Conservation (phyloP, 495 filamentous ascomycete species). For the Hyaloscypha hepaticicola region DNA sequence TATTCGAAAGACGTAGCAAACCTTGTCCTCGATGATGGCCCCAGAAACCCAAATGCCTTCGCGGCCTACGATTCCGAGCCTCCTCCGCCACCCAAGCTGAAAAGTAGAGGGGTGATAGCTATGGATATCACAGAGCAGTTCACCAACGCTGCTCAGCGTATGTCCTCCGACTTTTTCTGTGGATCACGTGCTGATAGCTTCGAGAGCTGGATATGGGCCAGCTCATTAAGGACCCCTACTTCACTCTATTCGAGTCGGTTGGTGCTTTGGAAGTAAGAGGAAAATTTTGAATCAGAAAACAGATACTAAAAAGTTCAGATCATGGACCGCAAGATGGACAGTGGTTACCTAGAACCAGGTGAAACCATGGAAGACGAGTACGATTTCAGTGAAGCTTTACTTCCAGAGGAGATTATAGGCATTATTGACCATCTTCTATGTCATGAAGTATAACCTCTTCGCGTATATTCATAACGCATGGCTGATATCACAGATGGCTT, state of each 20-base stretch:
- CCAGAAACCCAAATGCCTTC: conserved; percentile 13
- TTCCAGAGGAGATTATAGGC: conserved; percentile 79
- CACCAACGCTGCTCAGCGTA: conserved; percentile 66
- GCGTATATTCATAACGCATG: conserved; percentile 7
- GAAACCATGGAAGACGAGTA: conserved; percentile 85
- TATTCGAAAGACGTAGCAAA: conserved; percentile 22
- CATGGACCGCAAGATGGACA: conserved; percentile 99
- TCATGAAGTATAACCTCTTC: conserved; percentile 63
- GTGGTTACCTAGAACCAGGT: conserved; percentile 71
- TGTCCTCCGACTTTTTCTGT: conserved; percentile 24
- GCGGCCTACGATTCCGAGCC: conserved; percentile 22
- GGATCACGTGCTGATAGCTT: conserved; percentile 28
- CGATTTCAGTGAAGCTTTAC: conserved; percentile 66
- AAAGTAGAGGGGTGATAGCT: conserved; percentile 51
- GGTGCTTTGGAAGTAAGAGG: conserved; percentile 76
- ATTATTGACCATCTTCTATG: conserved; percentile 93
- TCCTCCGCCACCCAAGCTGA: conserved; percentile 37
- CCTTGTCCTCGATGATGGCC: conserved; percentile 25
- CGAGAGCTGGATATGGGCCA: conserved; percentile 75
- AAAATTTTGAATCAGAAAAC: not conserved
- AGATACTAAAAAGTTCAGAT: conserved; percentile 55
- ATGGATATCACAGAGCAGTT: conserved; percentile 81
- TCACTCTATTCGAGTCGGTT: conserved; percentile 92
- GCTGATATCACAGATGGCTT: conserved; percentile 71
- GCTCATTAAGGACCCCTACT: conserved; percentile 89